Conservation (phyloP, 768 basidiomycete genomes). For the Chalciporus piperatus region DNA sequence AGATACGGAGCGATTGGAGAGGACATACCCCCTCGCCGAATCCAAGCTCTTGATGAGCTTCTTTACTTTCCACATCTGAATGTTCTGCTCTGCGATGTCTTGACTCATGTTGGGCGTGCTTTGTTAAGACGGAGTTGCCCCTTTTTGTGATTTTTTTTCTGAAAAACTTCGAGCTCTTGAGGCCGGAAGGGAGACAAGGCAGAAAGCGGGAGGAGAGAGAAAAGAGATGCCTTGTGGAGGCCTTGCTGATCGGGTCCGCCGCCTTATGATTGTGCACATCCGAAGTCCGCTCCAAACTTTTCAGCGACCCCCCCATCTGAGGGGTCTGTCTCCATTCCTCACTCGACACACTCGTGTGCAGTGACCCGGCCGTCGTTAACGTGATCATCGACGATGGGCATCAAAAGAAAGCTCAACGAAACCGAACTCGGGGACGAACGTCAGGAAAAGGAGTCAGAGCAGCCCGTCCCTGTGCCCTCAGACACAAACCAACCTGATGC, state of each 20-base stretch:
- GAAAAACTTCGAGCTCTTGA: slow-evolving; percentile 5
- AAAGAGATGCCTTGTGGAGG: background rate
- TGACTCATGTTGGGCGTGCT: slow-evolving; percentile 66
- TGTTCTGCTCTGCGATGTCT: slow-evolving; percentile 89
- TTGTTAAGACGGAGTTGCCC: slow-evolving; percentile 10
- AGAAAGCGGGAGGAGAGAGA: slow-evolving; percentile 1
- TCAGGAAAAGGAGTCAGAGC: slow-evolving; percentile 1
- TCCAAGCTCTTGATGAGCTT: slow-evolving; percentile 99
- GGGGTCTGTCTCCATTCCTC: slow-evolving; percentile 6
- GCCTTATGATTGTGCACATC: background rate
- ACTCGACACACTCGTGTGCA: too few species aligned
- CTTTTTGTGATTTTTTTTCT: slow-evolving; percentile 7
- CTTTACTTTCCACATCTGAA: slow-evolving; percentile 98
- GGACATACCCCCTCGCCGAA: slow-evolving; percentile 53
- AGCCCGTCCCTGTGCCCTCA: background rate
- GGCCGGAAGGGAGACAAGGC: slow-evolving; percentile 26
- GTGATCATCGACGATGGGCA: slow-evolving; percentile 2
- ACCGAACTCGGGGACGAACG: background rate
- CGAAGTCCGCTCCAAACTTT: slow-evolving; percentile 14
- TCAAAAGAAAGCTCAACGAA: slow-evolving; percentile 1
- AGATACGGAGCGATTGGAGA: background rate
- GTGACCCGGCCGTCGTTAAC: too few species aligned
- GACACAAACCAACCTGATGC: slow-evolving; percentile 3
- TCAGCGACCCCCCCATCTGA: slow-evolving; percentile 22
- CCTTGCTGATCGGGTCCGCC: slow-evolving; percentile 2